Percentiles rank a stretch among this genome's conserved stretches.
Evolutionary conservation across 108 stramenopile species (phyloP).

Genomic region (Epithemia pelagica): DNA sequence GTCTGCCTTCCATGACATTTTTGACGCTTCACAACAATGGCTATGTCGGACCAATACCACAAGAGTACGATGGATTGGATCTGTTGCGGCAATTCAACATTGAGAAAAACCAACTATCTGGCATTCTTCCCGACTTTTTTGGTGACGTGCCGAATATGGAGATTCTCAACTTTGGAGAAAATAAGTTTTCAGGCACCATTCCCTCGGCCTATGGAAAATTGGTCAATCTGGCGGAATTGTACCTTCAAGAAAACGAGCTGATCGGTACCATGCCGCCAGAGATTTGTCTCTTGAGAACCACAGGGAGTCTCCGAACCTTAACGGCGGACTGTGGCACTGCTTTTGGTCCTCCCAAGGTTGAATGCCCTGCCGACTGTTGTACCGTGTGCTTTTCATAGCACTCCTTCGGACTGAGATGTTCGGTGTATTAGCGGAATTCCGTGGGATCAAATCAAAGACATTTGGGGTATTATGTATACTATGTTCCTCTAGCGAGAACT

Average conservation of each 20-base stretch:
- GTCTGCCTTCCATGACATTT: not conserved
- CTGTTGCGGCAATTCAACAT: not conserved
- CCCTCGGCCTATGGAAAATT: not conserved
- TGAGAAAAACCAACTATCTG: constrained; percentile 17
- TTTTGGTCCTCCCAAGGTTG: not conserved
- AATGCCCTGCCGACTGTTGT: not conserved
- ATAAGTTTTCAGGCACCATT: constrained; percentile 14
- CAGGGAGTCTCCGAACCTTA: not conserved
- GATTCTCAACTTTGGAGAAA: constrained; percentile 18
- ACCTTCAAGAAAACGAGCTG: constrained; percentile 31
- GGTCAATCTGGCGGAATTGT: constrained; percentile 7
- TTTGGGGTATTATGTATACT: too few relatives aligned
- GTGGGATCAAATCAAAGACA: too few relatives aligned
- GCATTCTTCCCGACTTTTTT: constrained; percentile 23
- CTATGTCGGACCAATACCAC: constrained; percentile 31
- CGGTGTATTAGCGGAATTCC: too few relatives aligned
- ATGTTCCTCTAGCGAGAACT: too few relatives aligned
- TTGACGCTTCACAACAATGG: constrained; percentile 7
- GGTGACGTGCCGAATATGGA: constrained; percentile 21
- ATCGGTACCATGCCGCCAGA: constrained; percentile 51
- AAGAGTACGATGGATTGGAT: constrained; percentile 10
- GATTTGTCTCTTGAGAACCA: constrained; percentile 19
- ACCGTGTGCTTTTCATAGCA: not conserved
- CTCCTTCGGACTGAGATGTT: too few relatives aligned
- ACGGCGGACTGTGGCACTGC: constrained; percentile 8